A percentile compares a stretch with the other conserved stretches of the same genome.
Evolutionary conservation across 1,284 basidiomycete species (phyloP).

Genomic region (Trichosporon asahii): DNA sequence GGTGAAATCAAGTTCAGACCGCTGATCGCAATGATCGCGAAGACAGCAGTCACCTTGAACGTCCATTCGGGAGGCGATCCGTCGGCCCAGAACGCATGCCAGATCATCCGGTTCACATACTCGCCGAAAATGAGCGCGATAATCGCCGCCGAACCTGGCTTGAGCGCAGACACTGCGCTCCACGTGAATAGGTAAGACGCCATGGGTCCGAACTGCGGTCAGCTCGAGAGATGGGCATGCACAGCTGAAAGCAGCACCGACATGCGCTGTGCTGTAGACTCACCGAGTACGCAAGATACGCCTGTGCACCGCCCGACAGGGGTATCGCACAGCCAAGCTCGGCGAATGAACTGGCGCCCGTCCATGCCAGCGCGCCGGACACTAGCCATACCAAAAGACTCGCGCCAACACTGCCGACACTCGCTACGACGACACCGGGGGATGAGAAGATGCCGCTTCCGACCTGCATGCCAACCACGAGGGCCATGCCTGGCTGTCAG

Average conservation of each 20-base stretch:
- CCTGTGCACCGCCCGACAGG: conserved; percentile 79
- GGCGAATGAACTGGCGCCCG: conserved; percentile 85
- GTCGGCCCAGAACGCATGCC: conserved; percentile 51
- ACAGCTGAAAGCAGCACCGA: too few relatives aligned
- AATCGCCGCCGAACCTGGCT: conserved; percentile 60
- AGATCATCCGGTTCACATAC: conserved; percentile 67
- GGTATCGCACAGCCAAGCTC: conserved; percentile 63
- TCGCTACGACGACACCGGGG: conserved; percentile 83
- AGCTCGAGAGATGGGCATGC: neutral
- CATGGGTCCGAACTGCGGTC: conserved; percentile 67
- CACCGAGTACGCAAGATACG: conserved; percentile 76
- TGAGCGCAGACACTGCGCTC: conserved; percentile 83
- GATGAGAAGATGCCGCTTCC: conserved; percentile 92
- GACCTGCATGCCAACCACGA: conserved; percentile 80
- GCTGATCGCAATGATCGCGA: conserved; percentile 69
- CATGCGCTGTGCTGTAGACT: conserved; percentile 13
- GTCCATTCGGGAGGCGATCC: conserved; percentile 79
- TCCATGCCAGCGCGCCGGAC: conserved; percentile 82
- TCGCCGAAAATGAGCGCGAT: conserved; percentile 63
- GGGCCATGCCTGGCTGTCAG: conserved; percentile 64
- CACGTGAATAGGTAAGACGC: conserved; percentile 82
- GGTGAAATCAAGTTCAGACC: conserved; percentile 73
- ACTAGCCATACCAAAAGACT: conserved; percentile 75
- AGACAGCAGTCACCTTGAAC: conserved; percentile 79
- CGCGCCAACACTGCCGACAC: conserved; percentile 78